These are phyloP conservation scores for Caloboletus firmus DNA, from an alignment of 1,284 basidiomycete species.

Conservation along the genomic window DNA sequence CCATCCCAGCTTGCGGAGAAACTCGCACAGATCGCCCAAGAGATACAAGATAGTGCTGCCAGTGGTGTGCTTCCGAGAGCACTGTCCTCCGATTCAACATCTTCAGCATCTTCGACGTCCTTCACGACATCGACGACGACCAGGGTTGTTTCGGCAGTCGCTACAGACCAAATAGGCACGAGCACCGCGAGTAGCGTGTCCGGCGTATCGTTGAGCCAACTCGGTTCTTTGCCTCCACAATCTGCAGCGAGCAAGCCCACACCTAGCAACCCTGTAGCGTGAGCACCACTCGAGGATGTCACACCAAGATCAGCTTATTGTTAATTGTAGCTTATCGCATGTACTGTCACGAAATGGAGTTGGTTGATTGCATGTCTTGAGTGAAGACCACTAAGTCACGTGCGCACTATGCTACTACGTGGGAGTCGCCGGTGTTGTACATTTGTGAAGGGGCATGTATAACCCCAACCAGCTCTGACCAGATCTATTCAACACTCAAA, in stretches of 20 bases:
- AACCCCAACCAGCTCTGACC: not conserved
- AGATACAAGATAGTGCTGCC: not conserved
- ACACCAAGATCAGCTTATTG: not conserved
- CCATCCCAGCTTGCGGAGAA: constrained; percentile 8
- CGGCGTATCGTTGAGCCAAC: not conserved
- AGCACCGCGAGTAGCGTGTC: not conserved
- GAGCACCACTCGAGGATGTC: not conserved
- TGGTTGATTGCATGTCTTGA: constrained; percentile 27
- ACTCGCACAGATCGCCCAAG: not conserved
- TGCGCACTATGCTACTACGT: too few species aligned
- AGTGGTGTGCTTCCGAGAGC: not conserved
- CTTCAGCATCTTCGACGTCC: not conserved
- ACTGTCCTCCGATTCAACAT: not conserved
- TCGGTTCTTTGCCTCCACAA: not conserved
- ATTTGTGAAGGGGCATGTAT: not conserved
- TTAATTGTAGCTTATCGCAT: constrained; percentile 17
- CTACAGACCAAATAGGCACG: not conserved
- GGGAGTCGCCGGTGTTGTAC: too few species aligned
- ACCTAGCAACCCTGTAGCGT: not conserved
- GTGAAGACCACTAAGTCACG: constrained; percentile 3
- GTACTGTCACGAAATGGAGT: constrained; percentile 26
- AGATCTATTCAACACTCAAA: not conserved
- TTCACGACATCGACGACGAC: constrained; percentile 1
- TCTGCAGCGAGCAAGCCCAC: constrained; percentile 3
- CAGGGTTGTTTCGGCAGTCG: not conserved